phyloP scores from a whole-genome alignment of 148 eudicot genomes.

The Beta vulgaris region DNA sequence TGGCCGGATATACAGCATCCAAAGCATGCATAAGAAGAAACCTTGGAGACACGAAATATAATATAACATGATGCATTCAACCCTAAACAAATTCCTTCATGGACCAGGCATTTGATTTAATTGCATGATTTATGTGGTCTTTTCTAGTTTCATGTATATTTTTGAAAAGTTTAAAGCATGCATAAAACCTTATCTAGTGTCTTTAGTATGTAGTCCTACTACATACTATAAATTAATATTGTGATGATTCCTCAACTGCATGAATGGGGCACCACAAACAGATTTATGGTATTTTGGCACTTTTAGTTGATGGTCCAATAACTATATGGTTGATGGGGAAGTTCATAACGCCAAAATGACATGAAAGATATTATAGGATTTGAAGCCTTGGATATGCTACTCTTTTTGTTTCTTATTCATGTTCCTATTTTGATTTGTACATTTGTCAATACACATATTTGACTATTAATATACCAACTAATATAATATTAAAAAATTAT shows the following conservation, averaged over 20 bases:
- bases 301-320: background rate
- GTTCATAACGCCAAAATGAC: background rate
- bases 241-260: background rate
- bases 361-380: background rate
- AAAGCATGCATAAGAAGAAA: background rate
- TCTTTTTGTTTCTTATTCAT: too few relatives aligned
- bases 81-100: background rate
- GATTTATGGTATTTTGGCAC: background rate
- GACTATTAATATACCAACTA: too few relatives aligned
- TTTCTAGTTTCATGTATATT: background rate
- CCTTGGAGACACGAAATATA: background rate
- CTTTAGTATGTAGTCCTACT: background rate
- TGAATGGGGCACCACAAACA: constrained; percentile 8
- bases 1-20: background rate
- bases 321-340: background rate
- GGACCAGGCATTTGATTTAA: background rate
- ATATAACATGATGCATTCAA: background rate
- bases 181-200: background rate
- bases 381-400: background rate
- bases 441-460: too few relatives aligned
- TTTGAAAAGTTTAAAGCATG: constrained; percentile 4
- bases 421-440: too few relatives aligned
- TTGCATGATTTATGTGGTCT: background rate
- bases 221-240: constrained; percentile 3
- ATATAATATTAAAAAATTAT: too few relatives aligned